A percentile compares a stretch with the other conserved stretches of the same genome.
These are phyloP conservation scores for Alternaria panax DNA, from an alignment of 2,329 filamentous ascomycete species.

Conservation along the genomic window DNA sequence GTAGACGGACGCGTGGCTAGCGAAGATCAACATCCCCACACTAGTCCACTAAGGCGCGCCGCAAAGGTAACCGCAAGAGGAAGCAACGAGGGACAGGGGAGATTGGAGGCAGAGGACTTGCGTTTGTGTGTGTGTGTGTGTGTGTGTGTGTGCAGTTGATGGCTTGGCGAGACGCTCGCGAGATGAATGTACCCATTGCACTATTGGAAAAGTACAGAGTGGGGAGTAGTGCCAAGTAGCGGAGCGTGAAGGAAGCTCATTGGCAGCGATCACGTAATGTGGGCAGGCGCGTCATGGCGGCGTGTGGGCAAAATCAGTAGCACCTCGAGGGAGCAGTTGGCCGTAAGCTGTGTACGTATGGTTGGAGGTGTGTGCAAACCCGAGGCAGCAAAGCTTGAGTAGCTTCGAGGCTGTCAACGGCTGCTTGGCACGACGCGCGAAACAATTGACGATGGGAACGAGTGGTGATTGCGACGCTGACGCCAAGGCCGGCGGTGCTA, in stretches of 20 bases:
- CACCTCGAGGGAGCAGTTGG: background rate
- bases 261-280: slow-evolving; percentile 12
- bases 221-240: background rate
- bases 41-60: slow-evolving; percentile 12
- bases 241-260: background rate
- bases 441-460: slow-evolving; percentile 5
- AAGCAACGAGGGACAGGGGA: slow-evolving; percentile 11
- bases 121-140: no score
- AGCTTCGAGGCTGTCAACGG: slow-evolving; percentile 1
- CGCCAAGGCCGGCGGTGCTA: slow-evolving; percentile 10
- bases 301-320: background rate
- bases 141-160: background rate
- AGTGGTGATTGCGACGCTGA: slow-evolving; percentile 12
- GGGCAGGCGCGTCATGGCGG: slow-evolving; percentile 6
- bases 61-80: slow-evolving; percentile 11
- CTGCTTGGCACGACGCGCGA: slow-evolving; percentile 10
- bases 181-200: background rate
- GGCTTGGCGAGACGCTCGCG: background rate
- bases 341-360: background rate
- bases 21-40: slow-evolving; percentile 18
- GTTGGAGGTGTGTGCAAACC: background rate
- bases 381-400: slow-evolving; percentile 13
- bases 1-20: slow-evolving; percentile 23
- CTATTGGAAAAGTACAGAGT: background rate
- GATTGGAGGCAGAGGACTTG: slow-evolving; percentile 8